Percentiles rank a stretch among this genome's conserved stretches.
Evolutionary conservation across 2,329 filamentous ascomycete species (phyloP).

Genomic region (Periconia digitata): DNA sequence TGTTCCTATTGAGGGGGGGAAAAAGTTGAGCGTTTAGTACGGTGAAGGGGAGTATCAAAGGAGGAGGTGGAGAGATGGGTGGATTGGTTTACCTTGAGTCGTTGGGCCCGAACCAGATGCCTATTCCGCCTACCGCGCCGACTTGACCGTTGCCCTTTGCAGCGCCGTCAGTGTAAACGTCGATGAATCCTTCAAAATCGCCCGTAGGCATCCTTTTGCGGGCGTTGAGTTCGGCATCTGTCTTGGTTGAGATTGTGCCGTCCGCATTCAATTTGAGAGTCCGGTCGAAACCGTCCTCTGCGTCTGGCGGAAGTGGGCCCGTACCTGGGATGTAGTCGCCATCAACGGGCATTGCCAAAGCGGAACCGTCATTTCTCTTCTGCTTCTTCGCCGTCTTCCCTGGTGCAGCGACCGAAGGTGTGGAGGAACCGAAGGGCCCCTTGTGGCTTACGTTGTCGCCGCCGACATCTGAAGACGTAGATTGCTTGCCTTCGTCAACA

Average conservation of each 20-base stretch:
- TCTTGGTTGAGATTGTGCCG: constrained; percentile 59
- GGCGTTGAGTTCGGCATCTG: constrained; percentile 48
- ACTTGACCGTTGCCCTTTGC: constrained; percentile 59
- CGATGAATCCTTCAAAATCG: constrained; percentile 52
- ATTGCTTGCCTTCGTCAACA: constrained; percentile 51
- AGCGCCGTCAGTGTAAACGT: constrained; percentile 67
- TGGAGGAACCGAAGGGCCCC: constrained; percentile 27
- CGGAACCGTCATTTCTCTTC: constrained; percentile 33
- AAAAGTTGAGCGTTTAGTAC: background rate
- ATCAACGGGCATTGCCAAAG: constrained; percentile 11
- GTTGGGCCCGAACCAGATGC: constrained; percentile 64
- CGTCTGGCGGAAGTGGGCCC: constrained; percentile 57
- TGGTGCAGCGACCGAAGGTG: constrained; percentile 22
- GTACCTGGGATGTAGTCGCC: constrained; percentile 51
- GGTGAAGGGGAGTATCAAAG: constrained; percentile 1
- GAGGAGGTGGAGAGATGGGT: constrained; percentile 3
- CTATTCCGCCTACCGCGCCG: constrained; percentile 61
- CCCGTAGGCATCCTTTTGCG: constrained; percentile 51
- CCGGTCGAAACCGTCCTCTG: constrained; percentile 64
- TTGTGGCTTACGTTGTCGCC: constrained; percentile 29
- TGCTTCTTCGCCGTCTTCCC: constrained; percentile 40
- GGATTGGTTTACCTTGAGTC: constrained; percentile 53
- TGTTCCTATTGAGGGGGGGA: constrained; percentile 52
- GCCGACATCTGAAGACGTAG: constrained; percentile 5
- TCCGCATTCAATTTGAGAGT: constrained; percentile 56